Percentiles rank a stretch among this genome's conserved stretches.
Evolutionary conservation across 1,284 basidiomycete genomes (phyloP).

Genomic region (Ganoderma leucocontextum): DNA sequence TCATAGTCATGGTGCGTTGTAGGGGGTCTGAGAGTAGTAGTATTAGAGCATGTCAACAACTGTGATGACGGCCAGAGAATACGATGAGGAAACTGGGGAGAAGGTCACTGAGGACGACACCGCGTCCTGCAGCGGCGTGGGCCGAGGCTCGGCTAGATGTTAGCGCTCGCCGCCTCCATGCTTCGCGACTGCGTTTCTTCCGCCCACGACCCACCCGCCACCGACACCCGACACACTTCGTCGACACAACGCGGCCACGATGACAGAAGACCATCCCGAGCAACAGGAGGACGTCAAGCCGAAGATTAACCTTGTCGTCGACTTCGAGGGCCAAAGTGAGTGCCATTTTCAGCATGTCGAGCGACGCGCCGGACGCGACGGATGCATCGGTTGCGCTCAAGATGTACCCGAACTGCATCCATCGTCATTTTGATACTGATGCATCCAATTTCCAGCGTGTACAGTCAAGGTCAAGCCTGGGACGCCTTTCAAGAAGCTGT

Average conservation of each 20-base stretch:
- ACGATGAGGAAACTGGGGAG: background rate
- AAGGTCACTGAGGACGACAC: too few relatives aligned
- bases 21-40: background rate
- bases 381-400: constrained; percentile 4
- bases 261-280: constrained; percentile 43
- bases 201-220: background rate
- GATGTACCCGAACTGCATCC: background rate
- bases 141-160: too few relatives aligned
- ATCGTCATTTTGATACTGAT: background rate
- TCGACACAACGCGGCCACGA: background rate
- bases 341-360: constrained; percentile 20
- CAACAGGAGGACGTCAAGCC: constrained; percentile 69
- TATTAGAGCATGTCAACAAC: background rate
- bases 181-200: constrained; percentile 6
- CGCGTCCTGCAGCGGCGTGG: too few relatives aligned
- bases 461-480: constrained; percentile 71
- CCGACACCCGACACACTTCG: background rate
- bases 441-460: constrained; percentile 31
- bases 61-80: too few relatives aligned
- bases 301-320: constrained; percentile 66
- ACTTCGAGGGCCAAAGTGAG: constrained; percentile 57
- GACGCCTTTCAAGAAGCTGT: constrained; percentile 71
- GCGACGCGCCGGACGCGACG: constrained; percentile 14
- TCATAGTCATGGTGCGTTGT: background rate
- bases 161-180: background rate